Evolutionary conservation across 257 asterid genomes (phyloP), one percentile per base, ranked within the genome.

Genomic region (Rehmannia glutinosa): DNA sequence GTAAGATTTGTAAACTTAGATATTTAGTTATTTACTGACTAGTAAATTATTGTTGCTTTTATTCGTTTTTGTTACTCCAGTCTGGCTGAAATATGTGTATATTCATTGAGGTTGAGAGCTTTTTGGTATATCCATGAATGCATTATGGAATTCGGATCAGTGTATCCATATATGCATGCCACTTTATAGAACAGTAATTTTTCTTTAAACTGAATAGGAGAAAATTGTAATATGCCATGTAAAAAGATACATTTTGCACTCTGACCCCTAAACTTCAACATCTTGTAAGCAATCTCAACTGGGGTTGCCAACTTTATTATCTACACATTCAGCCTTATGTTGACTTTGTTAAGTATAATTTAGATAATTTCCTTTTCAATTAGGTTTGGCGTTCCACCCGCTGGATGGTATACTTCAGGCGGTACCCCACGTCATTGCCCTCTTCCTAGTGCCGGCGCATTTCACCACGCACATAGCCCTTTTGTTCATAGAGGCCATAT

Each of bases 331-430:
- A n/a, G n/a, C n/a, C n/a, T n/a, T n/a, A n/a, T n/a, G n/a, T n/a
- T n/a, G 47, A 66, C 43, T 50, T 30, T 19, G 32, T 54, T 13
- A 56, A 62, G 59, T 64, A 52, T 65, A 30, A 15, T 42, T 67
- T 46, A 15, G 13, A 51, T 28, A 12, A 32, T 57, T 41, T 66
- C 3, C 2, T 58, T 69, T 64, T 52, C 36, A 42, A 66, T 45
- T 43, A 91, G 99, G 99, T 67, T 77, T 87, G 73, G 99, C 99
- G 0, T 91, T 91, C 94, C 91, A 94, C 86, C 99, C 97, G 0
- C 56, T 91, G 53, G 99, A 94, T 46, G 99, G 99, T 53, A 91
- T 88, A 70, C 86, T 94, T 24, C 98, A 91, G 81, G 99, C 97
- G 4, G 72, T 77, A 21, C 97, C 98, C 28, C 99, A 88, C 11